Conservation (phyloP, 352 stramenopile genomes). For the Globisporangium splendens region DNA sequence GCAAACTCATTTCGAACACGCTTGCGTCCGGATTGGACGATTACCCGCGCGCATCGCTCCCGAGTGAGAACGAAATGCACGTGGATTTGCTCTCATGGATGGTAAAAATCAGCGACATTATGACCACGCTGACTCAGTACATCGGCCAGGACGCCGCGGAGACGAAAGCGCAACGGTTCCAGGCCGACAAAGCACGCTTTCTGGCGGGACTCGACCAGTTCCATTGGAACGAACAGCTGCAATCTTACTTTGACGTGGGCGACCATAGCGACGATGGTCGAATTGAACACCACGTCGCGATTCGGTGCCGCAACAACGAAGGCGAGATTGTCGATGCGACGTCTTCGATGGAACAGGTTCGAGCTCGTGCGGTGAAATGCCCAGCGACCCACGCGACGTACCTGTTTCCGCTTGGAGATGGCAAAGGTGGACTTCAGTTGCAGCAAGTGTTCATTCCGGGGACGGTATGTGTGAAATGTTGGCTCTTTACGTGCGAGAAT, state of each 20-base stretch:
- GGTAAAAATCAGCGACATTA: constrained; percentile 61
- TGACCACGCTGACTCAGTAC: constrained; percentile 41
- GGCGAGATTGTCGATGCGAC: constrained; percentile 43
- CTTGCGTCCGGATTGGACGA: constrained; percentile 92
- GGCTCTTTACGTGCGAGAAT: neutral
- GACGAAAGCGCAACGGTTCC: constrained; percentile 23
- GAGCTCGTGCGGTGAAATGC: constrained; percentile 36
- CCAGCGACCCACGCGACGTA: constrained; percentile 58
- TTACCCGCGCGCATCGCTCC: constrained; percentile 82
- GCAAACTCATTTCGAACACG: constrained; percentile 88
- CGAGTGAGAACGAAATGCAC: constrained; percentile 81
- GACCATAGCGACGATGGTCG: constrained; percentile 71
- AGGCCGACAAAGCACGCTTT: constrained; percentile 33
- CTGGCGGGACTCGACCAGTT: constrained; percentile 41
- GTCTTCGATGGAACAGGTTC: constrained; percentile 28
- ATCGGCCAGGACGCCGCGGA: constrained; percentile 19
- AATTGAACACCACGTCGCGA: constrained; percentile 60
- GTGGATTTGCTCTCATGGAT: constrained; percentile 92
- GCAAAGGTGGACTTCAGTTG: constrained; percentile 65
- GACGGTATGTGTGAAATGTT: constrained; percentile 20
- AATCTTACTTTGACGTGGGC: constrained; percentile 81
- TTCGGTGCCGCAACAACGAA: constrained; percentile 58
- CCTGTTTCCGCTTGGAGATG: constrained; percentile 80
- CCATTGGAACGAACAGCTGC: constrained; percentile 66
- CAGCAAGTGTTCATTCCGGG: constrained; percentile 66